Evolutionary conservation across 2,329 filamentous ascomycete species (phyloP).

Genomic region (Arthrobotrys entomopaga): DNA sequence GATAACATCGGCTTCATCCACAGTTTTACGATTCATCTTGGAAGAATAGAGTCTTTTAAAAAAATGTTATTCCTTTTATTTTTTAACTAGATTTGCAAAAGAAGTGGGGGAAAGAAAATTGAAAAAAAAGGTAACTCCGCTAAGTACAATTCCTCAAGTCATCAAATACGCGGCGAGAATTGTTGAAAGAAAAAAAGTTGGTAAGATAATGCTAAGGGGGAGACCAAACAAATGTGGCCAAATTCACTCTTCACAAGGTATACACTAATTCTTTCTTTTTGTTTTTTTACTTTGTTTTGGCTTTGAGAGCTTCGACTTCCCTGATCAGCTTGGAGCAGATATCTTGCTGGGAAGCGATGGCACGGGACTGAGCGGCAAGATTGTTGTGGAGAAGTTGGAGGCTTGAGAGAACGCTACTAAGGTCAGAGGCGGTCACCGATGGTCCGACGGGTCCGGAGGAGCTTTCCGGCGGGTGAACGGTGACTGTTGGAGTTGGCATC

Average conservation of each 20-base stretch:
- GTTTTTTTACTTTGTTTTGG: slow-evolving; percentile 27
- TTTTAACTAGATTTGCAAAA: slow-evolving; percentile 25
- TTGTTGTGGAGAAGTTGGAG: slow-evolving; percentile 43
- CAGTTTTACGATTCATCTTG: too few species aligned
- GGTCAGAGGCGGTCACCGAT: slow-evolving; percentile 49
- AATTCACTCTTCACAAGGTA: slow-evolving; percentile 22
- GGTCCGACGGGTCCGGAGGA: slow-evolving; percentile 52
- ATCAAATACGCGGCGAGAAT: slow-evolving; percentile 3
- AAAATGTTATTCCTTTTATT: slow-evolving; percentile 30
- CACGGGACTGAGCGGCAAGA: slow-evolving; percentile 34
- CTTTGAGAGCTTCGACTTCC: slow-evolving; percentile 47
- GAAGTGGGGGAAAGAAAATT: background rate
- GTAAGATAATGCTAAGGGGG: too few species aligned
- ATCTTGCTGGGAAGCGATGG: slow-evolving; percentile 47
- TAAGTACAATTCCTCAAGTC: slow-evolving; percentile 44
- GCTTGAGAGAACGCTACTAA: slow-evolving; percentile 47
- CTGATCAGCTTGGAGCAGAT: slow-evolving; percentile 54
- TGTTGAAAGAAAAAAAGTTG: too few species aligned
- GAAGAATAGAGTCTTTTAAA: background rate
- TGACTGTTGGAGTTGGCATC: slow-evolving; percentile 55
- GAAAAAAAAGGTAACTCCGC: slow-evolving; percentile 43
- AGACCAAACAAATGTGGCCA: too few species aligned
- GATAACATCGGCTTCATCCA: background rate
- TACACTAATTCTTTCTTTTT: slow-evolving; percentile 1
- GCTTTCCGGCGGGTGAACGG: slow-evolving; percentile 53